Conservation (phyloP, 2,329 filamentous ascomycete genomes). For the Fusarium nanum region DNA sequence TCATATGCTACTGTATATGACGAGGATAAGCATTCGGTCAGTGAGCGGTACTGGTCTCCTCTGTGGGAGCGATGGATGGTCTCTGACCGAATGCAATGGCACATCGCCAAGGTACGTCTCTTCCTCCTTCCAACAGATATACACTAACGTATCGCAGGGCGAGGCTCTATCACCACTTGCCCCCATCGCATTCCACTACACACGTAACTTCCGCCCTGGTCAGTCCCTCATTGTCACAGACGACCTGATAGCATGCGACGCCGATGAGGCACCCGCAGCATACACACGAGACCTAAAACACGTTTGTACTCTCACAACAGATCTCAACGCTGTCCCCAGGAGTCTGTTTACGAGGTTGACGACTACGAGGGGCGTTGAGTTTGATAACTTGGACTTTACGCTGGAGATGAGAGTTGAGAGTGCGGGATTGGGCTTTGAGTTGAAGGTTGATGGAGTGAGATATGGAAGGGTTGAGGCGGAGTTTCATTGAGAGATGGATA, state of each 20-base stretch:
- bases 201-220: conserved; percentile 82
- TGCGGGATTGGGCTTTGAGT: conserved; percentile 79
- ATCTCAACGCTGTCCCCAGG: conserved; percentile 79
- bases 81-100: conserved; percentile 85
- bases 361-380: conserved; percentile 82
- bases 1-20: conserved; percentile 86
- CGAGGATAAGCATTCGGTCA: conserved; percentile 77
- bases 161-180: conserved; percentile 78
- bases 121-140: not conserved
- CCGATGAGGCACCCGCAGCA: conserved; percentile 71
- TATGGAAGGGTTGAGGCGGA: conserved; percentile 83
- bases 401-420: conserved; percentile 86
- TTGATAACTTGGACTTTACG: conserved; percentile 84
- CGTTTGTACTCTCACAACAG: conserved; percentile 84
- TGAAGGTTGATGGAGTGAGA: conserved; percentile 81
- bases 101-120: conserved; percentile 76
- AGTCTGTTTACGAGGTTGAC: conserved; percentile 79
- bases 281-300: conserved; percentile 73
- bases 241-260: conserved; percentile 80
- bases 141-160: conserved; percentile 60
- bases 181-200: conserved; percentile 86
- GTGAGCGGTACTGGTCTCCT: conserved; percentile 82
- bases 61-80: conserved; percentile 88
- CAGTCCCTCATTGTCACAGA: conserved; percentile 83
- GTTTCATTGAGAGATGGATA: conserved; percentile 63